Evolutionary conservation across 352 stramenopile species (phyloP).

Genomic region (Phytophthora cryptogea): DNA sequence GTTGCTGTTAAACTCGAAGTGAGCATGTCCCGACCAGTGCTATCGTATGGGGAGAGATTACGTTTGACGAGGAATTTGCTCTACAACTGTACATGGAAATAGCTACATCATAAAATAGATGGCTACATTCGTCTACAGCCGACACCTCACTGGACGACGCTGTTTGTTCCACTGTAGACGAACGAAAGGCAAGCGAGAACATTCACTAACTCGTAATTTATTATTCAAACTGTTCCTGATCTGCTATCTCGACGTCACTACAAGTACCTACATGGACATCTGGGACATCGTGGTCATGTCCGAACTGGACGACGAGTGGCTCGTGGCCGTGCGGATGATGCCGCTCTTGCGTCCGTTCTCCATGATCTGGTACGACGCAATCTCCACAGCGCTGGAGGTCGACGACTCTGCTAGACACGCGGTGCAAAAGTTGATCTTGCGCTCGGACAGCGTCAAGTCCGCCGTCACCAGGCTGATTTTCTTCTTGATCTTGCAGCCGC

Average conservation of each 20-base stretch:
- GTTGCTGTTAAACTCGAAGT: constrained; percentile 9
- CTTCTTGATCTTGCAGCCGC: constrained; percentile 44
- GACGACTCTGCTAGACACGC: constrained; percentile 32
- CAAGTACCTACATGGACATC: constrained; percentile 20
- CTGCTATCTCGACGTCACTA: constrained; percentile 10
- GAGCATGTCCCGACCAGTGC: constrained; percentile 14
- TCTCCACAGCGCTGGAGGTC: constrained; percentile 27
- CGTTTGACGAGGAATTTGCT: constrained; percentile 4
- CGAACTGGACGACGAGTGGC: constrained; percentile 33
- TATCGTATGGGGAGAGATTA: constrained; percentile 6
- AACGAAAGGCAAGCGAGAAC: too few relatives aligned
- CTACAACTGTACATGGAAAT: neutral
- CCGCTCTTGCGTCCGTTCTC: constrained; percentile 39
- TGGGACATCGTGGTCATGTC: constrained; percentile 28
- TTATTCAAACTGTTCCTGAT: constrained; percentile 21
- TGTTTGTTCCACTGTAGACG: too few relatives aligned
- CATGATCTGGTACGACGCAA: constrained; percentile 36
- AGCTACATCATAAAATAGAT: too few relatives aligned
- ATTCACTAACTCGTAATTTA: constrained; percentile 29
- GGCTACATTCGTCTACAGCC: too few relatives aligned
- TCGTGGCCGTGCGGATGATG: constrained; percentile 29
- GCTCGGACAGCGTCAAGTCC: constrained; percentile 37
- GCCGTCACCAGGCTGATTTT: constrained; percentile 43
- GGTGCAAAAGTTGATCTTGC: constrained; percentile 43
- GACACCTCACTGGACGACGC: too few relatives aligned